Base-by-base conservation (phyloP, 2,329 filamentous ascomycete species). In the Tolypocladium sp. region DNA sequence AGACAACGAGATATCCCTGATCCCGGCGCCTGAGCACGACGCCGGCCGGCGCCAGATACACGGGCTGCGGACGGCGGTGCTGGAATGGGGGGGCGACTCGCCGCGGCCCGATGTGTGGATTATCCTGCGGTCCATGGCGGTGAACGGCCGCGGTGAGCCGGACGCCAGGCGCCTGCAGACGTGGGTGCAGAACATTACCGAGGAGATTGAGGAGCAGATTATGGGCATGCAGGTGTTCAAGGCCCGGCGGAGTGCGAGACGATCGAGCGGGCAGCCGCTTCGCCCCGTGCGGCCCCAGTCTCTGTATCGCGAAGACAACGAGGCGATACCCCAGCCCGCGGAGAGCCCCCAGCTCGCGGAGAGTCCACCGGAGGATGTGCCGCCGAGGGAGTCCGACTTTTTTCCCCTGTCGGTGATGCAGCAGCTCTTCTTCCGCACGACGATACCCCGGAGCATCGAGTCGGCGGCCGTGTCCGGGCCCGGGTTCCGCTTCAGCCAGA, bases 391-490 rank as follows among this genome's bases (percentile, higher is more conserved):
- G 55, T 27, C 30, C 17, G 69, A 68, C 61, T 64, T 63, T 38
- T 82, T 81, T 62, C 75, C 76, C 12, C 71, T 83, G 12, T 79
- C 80, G 1, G 76, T 80, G 3, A 82, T 82, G 76, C 81, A 83
- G 67, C 76, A 78, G 58, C 70, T 83, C 4, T 81, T 80, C 64
- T 82, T 83, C 57, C 72, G 79, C 61, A 79, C 78, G 0, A 67
- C 71, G 2, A 76, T 79, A 67, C 75, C 75, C 5, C 72, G 70
- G 1, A 68, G 73, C 55, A 60, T 65, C 13, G 67, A 68, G 33
- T 64, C 68, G 17, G 65, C 73, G 33, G 65, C 67, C 42, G 59
- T 65, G 1, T 59, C 63, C 4, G 71, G 73, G 2, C 72, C 73
- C 0, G 74, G 70, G 27, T 78, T 77, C 60, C 74, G 79, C 3